Evolutionary conservation across 2,329 filamentous ascomycete species (phyloP).

Genomic region (Pseudogymnoascus sp.): DNA sequence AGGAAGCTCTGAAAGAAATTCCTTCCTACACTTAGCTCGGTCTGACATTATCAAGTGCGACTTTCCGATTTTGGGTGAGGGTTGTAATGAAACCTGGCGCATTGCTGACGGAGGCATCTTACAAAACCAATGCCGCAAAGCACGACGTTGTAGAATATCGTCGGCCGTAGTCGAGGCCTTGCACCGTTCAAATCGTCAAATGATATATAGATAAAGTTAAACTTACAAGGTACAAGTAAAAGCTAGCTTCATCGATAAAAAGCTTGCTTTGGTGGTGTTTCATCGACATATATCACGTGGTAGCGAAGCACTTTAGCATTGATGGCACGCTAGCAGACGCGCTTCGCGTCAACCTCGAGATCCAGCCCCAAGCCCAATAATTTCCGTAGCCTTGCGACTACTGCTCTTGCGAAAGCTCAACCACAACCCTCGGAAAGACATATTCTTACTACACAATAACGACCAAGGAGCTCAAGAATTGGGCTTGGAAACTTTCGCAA

Average conservation of each 20-base stretch:
- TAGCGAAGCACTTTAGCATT: slow-evolving; percentile 3
- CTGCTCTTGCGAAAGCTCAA: neutral
- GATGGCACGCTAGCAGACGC: slow-evolving; percentile 9
- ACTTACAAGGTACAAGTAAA: neutral
- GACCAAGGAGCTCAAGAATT: neutral
- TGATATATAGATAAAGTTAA: neutral
- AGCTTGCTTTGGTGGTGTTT: neutral
- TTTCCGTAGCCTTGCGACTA: neutral
- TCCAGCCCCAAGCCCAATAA: slow-evolving; percentile 6
- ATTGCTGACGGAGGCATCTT: neutral
- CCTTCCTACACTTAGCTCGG: neutral
- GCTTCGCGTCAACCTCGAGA: slow-evolving; percentile 10
- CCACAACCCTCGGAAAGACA: neutral
- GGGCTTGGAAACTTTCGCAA: neutral
- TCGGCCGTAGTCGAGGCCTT: neutral
- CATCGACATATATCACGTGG: neutral
- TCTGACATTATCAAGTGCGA: neutral
- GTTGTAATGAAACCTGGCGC: neutral
- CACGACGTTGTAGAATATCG: neutral
- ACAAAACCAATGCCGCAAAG: neutral
- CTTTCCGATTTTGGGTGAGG: neutral
- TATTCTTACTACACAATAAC: neutral
- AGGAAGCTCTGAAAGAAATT: neutral
- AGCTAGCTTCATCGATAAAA: neutral
- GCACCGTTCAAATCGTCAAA: neutral